Evolutionary conservation across 2,329 filamentous ascomycete genomes (phyloP).

Genomic region (Aureobasidium musti): DNA sequence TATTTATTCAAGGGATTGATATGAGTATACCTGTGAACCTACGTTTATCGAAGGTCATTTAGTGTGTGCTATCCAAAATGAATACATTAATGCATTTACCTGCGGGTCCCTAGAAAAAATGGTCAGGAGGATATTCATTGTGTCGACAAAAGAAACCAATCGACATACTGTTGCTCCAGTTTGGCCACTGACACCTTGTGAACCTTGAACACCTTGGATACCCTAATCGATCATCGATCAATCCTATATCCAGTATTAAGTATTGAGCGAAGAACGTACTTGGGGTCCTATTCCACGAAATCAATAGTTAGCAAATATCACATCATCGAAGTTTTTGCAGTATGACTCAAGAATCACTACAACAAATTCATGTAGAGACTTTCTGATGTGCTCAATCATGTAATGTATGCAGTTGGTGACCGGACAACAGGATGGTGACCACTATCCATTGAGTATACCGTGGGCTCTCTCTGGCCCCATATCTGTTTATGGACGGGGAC

Average conservation of each 20-base stretch:
- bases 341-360: neutral
- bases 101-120: neutral
- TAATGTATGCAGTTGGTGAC: too few species aligned
- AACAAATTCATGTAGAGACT: neutral
- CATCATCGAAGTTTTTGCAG: neutral
- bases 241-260: too few species aligned
- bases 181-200: neutral
- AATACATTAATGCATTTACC: neutral
- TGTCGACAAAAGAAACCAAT: too few species aligned
- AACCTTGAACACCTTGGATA: neutral
- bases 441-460: too few species aligned
- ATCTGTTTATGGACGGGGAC: too few species aligned
- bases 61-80: neutral
- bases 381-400: too few species aligned
- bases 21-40: neutral
- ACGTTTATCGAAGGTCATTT: neutral
- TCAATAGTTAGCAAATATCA: neutral
- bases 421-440: too few species aligned
- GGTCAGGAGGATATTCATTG: too few species aligned
- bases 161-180: neutral
- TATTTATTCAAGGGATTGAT: neutral
- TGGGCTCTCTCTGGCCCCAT: too few species aligned
- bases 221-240: neutral
- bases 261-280: too few species aligned
- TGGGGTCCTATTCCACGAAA: neutral